These are phyloP conservation scores for Rhinocladiella similis DNA, from an alignment of 2,329 filamentous ascomycete species.

Conservation along the genomic window DNA sequence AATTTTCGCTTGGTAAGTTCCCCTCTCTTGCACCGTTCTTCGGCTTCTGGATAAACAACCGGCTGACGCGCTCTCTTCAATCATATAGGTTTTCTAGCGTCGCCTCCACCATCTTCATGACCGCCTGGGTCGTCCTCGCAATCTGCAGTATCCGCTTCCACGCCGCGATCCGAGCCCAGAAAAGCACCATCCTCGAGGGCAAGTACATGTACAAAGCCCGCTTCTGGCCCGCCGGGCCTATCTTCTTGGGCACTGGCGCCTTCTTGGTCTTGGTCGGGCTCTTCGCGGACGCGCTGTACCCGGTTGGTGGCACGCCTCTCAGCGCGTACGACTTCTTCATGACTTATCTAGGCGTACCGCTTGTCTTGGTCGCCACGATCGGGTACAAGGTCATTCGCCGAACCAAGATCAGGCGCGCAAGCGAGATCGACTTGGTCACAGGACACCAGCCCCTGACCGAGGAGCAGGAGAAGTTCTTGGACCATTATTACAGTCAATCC, in stretches of 20 bases:
- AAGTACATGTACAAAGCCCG: not conserved
- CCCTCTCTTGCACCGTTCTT: slow-evolving; percentile 80
- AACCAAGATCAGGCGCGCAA: not conserved
- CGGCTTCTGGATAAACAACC: slow-evolving; percentile 20
- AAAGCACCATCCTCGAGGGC: slow-evolving; percentile 1
- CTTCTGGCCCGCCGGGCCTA: not conserved
- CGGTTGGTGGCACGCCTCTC: not conserved
- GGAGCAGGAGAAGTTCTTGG: slow-evolving; percentile 4
- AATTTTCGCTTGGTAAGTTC: slow-evolving; percentile 78
- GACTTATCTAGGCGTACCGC: not conserved
- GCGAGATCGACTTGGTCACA: slow-evolving; percentile 2
- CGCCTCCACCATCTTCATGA: slow-evolving; percentile 70
- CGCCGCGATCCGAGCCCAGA: slow-evolving; percentile 1
- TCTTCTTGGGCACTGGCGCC: not conserved
- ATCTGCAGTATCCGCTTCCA: slow-evolving; percentile 79
- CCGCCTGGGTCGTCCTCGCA: slow-evolving; percentile 58
- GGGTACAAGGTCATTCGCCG: slow-evolving; percentile 1
- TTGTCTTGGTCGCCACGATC: not conserved
- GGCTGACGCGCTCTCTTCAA: slow-evolving; percentile 45
- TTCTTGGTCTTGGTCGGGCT: slow-evolving; percentile 1
- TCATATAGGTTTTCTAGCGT: slow-evolving; percentile 78
- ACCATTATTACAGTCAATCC: not conserved
- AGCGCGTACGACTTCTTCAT: not conserved
- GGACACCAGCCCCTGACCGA: slow-evolving; percentile 1
- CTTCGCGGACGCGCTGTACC: slow-evolving; percentile 1